Evolutionary conservation across 345 rosid species (phyloP).

Genomic region (Turnera subulata): DNA sequence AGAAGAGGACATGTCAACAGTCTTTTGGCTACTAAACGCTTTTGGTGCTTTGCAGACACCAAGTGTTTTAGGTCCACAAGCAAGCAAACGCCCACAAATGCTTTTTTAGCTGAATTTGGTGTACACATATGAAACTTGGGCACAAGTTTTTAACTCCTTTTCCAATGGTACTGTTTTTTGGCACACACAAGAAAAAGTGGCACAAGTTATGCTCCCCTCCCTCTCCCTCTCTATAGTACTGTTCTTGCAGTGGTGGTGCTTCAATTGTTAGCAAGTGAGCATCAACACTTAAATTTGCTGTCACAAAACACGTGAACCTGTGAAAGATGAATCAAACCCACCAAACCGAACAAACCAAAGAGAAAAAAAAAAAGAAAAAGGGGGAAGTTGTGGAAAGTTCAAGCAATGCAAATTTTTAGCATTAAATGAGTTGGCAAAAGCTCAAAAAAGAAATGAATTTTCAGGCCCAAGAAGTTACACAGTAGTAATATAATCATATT

Average conservation of each 20-base stretch:
- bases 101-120: conserved; percentile 8
- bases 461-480: not conserved
- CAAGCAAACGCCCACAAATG: conserved; percentile 5
- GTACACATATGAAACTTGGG: conserved; percentile 16
- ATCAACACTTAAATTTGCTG: conserved; percentile 11
- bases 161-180: too few species aligned
- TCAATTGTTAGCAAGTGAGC: too few species aligned
- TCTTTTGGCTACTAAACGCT: conserved; percentile 16
- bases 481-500: not conserved
- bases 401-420: conserved; percentile 14
- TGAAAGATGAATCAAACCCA: conserved; percentile 1
- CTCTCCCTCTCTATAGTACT: too few species aligned
- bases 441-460: not conserved
- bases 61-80: conserved; percentile 25
- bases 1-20: conserved; percentile 27
- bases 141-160: not conserved
- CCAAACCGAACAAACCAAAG: not conserved
- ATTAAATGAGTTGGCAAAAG: conserved; percentile 14
- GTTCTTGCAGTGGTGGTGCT: too few species aligned
- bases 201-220: too few species aligned
- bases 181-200: too few species aligned
- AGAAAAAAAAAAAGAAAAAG: not conserved
- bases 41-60: conserved; percentile 20
- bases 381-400: conserved; percentile 3
- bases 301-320: conserved; percentile 7